A percentile compares a stretch with the other conserved stretches of the same genome.
phyloP scores from a whole-genome alignment of 495 filamentous ascomycete species.

The Neurospora sp. region DNA sequence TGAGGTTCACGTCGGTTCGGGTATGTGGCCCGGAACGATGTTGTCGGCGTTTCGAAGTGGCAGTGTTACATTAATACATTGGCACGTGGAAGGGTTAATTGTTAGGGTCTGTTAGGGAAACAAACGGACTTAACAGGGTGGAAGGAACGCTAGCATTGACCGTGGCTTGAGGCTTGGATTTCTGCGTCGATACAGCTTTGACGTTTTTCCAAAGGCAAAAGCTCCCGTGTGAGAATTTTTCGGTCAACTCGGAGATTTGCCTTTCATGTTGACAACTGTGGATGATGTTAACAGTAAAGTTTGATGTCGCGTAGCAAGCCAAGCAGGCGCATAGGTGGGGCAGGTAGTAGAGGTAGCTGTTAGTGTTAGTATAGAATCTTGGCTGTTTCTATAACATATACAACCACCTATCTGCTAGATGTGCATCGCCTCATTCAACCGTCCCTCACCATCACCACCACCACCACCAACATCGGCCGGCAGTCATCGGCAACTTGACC shows the following conservation, averaged over 20 bases:
- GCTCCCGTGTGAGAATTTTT: not conserved
- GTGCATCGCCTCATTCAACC: not conserved
- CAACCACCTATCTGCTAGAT: not conserved
- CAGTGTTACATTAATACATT: too few species aligned
- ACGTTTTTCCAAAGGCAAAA: not conserved
- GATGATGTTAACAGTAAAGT: not conserved
- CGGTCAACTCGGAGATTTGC: not conserved
- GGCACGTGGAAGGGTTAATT: not conserved
- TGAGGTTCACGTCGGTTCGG: not conserved
- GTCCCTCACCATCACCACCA: not conserved
- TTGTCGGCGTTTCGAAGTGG: not conserved
- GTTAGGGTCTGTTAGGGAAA: not conserved
- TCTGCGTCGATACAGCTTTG: not conserved
- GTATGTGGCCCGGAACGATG: not conserved
- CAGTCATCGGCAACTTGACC: not conserved
- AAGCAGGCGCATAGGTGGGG: not conserved
- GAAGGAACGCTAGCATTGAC: not conserved
- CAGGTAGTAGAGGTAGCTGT: not conserved
- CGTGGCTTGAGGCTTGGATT: not conserved
- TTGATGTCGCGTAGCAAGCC: not conserved
- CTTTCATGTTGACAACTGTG: not conserved
- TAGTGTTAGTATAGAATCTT: not conserved
- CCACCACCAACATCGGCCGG: not conserved
- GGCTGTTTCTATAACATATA: not conserved
- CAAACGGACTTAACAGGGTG: not conserved